Evolutionary conservation across 1,139 yeast genomes (phyloP), one percentile per base, ranked within the genome.

Genomic region (Diutina ranongensis): DNA sequence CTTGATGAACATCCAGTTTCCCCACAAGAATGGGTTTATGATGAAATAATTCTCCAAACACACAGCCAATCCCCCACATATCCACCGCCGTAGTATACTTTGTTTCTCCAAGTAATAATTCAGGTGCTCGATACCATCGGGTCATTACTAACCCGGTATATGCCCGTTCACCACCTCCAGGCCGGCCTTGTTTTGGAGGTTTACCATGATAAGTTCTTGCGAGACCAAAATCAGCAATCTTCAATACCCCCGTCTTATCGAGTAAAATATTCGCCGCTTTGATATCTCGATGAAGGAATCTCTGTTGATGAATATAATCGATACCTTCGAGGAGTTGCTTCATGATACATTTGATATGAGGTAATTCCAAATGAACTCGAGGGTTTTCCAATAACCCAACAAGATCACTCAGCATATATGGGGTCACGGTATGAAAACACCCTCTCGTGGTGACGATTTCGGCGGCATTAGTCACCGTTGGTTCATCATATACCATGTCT

Each of bases 61-160:
- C 94, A 64, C 98, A 94, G 2, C 98, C 98, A 12, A 86, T 77
- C 1, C 97, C 97, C 98, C 98, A 92, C 63, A 92, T 73, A 63
- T 92, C 97, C 18, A 92, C 89, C 0, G 97, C 94, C 0, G 97
- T 85, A 2, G 97, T 88, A 58, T 92, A 92, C 49, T 74, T 70
- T 50, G 83, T 70, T 54, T 88, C 95, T 1, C 97, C 97, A 46
- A 92, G 64, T 21, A 92, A 72, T 20, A 92, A 71, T 60, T 92
- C 97, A 0, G 97, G 98, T 0, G 98, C 94, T 49, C 99, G 71
- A 62, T 94, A 92, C 98, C 98, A 92, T 54, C 98, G 67, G 0
- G 98, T 92, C 21, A 92, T 97, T 3, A 92, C 98, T 50, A 88
- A 73, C 3, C 87, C 89, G 0, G 99, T 94, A 57, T 92, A 88